These are phyloP conservation scores for Epichloe bromicola DNA, from an alignment of 2,329 filamentous ascomycete species.

Conservation along the genomic window DNA sequence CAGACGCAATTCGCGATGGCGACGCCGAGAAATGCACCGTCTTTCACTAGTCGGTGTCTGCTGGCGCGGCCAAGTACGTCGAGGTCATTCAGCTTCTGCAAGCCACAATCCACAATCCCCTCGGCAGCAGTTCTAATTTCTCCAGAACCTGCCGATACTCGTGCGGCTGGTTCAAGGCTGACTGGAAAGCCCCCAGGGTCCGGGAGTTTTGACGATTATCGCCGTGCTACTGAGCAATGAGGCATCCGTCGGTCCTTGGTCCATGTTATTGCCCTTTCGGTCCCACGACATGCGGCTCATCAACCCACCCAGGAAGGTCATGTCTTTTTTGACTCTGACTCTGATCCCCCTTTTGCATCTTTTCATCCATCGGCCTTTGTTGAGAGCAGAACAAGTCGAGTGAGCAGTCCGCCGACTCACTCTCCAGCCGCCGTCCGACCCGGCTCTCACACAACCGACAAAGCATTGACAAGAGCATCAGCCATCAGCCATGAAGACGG, in stretches of 20 bases:
- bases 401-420: neutral
- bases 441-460: neutral
- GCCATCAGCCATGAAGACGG: slow-evolving; percentile 15
- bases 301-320: neutral
- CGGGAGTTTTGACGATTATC: neutral
- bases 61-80: neutral
- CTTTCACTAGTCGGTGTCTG: neutral
- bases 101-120: slow-evolving; percentile 12
- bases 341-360: neutral
- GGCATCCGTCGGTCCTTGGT: neutral
- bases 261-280: too few species aligned
- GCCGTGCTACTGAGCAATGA: neutral
- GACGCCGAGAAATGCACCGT: neutral
- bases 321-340: neutral
- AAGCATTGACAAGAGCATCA: neutral
- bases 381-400: neutral
- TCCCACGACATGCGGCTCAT: neutral
- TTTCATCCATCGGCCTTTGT: neutral
- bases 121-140: too few species aligned
- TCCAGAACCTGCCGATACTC: slow-evolving; percentile 11
- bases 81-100: slow-evolving; percentile 23
- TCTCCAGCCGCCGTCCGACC: neutral
- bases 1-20: too few species aligned
- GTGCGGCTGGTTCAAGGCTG: neutral
- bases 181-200: neutral